Evolutionary conservation across 106 monocot genomes (phyloP), one percentile per base, ranked within the genome.

Genomic region (Dendrobium nobile): DNA sequence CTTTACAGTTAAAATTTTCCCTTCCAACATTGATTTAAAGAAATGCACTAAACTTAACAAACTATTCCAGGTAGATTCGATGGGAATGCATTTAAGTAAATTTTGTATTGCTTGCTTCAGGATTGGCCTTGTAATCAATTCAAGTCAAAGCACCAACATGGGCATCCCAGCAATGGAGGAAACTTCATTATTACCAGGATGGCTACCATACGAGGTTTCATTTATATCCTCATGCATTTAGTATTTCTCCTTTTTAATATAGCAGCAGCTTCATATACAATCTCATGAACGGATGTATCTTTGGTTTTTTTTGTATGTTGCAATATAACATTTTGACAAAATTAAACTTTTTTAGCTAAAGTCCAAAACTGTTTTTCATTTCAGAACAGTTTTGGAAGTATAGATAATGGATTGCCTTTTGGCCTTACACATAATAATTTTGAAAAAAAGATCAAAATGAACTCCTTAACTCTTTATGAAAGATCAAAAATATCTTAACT

Each of bases 101-200:
- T 73, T 37, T 40, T 73, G 10, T 0, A 55, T 18, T 77, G 56
- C 37, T 65, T 56, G 73, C 72, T 75, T 75, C 81, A 92, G 89
- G 89, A 81, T 43, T 92, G 85, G 85, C 87, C 87, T 75, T 80
- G 82, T 80, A 37, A 85, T 61, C 88, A 75, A 65, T 90, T 85
- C 77, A 68, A 79, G 45, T 64, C 81, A 47, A 93, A 93, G 65
- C 90, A 93, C 84, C 93, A 90, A 80, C 93, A 90, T 87, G 88
- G 87, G 82, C 87, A 78, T 90, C 93, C 20, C 90, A 90, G 68
- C 88, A 90, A 58, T 93, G 93, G 93, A n/a, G 93, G 93, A 40
- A 93, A 93, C 78, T 93, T 93, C 81, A 88, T 82, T 93, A 87
- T 79, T 90, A 87, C n/a, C 77, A 86, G 88, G 76, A 93, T 93